Evolutionary conservation across 1,139 yeast species (phyloP), one percentile per base, ranked within the genome.

Genomic region (Blastobotrys apis): DNA sequence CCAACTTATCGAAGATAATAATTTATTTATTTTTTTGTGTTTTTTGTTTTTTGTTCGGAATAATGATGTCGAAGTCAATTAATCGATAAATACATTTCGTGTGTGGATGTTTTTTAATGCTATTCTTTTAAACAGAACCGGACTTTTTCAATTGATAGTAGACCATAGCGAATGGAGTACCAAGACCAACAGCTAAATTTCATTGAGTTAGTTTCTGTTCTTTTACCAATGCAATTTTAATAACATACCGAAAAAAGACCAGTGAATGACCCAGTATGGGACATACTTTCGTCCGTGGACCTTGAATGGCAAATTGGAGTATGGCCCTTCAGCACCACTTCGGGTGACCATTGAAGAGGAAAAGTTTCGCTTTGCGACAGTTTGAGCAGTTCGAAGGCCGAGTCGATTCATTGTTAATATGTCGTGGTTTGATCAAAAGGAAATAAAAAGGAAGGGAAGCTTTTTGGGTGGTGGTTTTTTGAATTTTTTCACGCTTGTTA

Each of bases 251-350:
- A 86, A 77, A 71, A 80, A 81, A 46, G 90, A 80, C 75, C 85
- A 83, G 74, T 82, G 95, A 55, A 81, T 74, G 43, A 86, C 72
- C 58, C 80, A 83, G 67, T 78, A 87, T 54, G 97, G 97, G 54
- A 90, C 76, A 47, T 34, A 54, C 73, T 80, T 84, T 78, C 95
- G 86, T 77, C 80, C 74, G 76, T 86, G 87, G 54, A 92, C 94
- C 75, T 80, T 79, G 80, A 90, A 92, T 55, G 98, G 98, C 55
- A 92, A 64, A 78, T 92, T 92, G 63, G 84, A 74, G 81, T 92
- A 90, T 43, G 81, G 80, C 60, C 97, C 97, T 65, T 80, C 84
- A 65, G 84, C 81, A 48, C 64, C 73, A 44, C 53, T 47, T 42
- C 64, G 57, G 43, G 58, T 59, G 38, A 53, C 47, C 44, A 56